These are phyloP conservation scores for Dendryphion nanum DNA, from an alignment of 2,329 filamentous ascomycete species.

Conservation along the genomic window DNA sequence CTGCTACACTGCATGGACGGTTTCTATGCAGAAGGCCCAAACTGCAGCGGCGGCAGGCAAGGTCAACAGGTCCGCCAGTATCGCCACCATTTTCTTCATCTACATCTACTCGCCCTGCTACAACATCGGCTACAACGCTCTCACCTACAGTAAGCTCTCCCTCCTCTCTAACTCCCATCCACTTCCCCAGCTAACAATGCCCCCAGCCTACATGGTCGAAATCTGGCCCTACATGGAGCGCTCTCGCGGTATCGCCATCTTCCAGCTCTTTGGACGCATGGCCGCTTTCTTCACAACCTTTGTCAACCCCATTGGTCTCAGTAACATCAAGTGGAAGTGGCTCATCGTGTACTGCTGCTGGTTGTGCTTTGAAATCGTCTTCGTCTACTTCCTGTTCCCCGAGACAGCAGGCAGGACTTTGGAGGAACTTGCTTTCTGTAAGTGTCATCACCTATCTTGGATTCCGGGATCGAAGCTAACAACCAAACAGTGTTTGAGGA, in stretches of 20 bases:
- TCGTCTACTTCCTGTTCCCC: slow-evolving; percentile 64
- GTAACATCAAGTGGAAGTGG: slow-evolving; percentile 61
- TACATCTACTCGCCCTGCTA: slow-evolving; percentile 49
- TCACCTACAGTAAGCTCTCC: slow-evolving; percentile 54
- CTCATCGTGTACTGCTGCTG: slow-evolving; percentile 61
- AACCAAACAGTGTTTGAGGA: slow-evolving; percentile 18
- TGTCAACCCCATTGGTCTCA: slow-evolving; percentile 61
- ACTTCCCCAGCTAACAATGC: slow-evolving; percentile 7
- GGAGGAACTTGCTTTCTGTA: slow-evolving; percentile 58
- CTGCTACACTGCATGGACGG: slow-evolving; percentile 31
- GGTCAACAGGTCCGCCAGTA: slow-evolving; percentile 34
- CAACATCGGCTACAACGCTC: slow-evolving; percentile 61
- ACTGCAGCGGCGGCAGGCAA: slow-evolving; percentile 15
- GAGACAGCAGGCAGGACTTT: slow-evolving; percentile 68
- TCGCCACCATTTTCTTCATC: slow-evolving; percentile 50
- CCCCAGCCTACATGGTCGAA: slow-evolving; percentile 52
- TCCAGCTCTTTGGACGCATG: slow-evolving; percentile 62
- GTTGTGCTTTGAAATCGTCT: slow-evolving; percentile 57
- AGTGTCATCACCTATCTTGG: slow-evolving; percentile 3
- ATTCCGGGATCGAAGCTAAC: background rate
- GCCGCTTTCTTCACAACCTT: slow-evolving; percentile 59
- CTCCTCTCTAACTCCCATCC: background rate
- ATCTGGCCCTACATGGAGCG: slow-evolving; percentile 48
- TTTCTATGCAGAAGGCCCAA: slow-evolving; percentile 50
- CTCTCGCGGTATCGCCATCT: slow-evolving; percentile 48